Base-by-base conservation (phyloP, 805 yeast species). In the Ogataea corticis region DNA sequence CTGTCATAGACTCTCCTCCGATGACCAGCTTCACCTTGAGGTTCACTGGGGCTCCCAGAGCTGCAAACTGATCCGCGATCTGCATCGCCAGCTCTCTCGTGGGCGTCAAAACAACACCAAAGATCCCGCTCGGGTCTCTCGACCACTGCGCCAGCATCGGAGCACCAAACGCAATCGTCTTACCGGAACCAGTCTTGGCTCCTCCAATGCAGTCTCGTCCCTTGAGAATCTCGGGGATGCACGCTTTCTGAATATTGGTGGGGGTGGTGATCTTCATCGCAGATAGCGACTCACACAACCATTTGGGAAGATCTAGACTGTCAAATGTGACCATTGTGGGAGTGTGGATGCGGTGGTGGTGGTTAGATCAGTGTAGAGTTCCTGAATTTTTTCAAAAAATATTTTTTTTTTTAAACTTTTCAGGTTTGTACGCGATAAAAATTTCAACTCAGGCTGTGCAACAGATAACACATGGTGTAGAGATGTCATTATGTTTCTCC, bases 101-200 rank as follows among this genome's bases (percentile, higher is more conserved):
- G 3, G 99, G 99, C 0, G 99, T 94, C 45, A 94, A 66, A 1
- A 94, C 78, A 2, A 94, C 69, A 3, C 97, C 99, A 66, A 75
- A 94, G 31, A 94, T 86, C 1, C 97, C 99, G 65, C 78, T 78
- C 1, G 99, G 99, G 63, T 94, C 98, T 54, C 84, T 86, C 0
- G 97, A 87, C 97, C 98, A 94, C 59, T 85, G 76, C 1, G 96
- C 81, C 45, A 94, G 71, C 88, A 94, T 92, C 2, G 99, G 99
- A n/a, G 89, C 95, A 1, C 92, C 98, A 75, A 94, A 94, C 1
- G 98, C 97, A 17, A 94, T 82, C 1, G 99, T 94, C 63, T 94
- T 94, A 77, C 99, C 99, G 14, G 96, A 85, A 67, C 99, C 99
- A 0, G 99, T 94, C 65, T 87, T 87, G 27, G 99, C 99, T 34